Evolutionary conservation across 2,329 filamentous ascomycete species (phyloP), one percentile per base, ranked within the genome.

Genomic region (Orbilia quercus): DNA sequence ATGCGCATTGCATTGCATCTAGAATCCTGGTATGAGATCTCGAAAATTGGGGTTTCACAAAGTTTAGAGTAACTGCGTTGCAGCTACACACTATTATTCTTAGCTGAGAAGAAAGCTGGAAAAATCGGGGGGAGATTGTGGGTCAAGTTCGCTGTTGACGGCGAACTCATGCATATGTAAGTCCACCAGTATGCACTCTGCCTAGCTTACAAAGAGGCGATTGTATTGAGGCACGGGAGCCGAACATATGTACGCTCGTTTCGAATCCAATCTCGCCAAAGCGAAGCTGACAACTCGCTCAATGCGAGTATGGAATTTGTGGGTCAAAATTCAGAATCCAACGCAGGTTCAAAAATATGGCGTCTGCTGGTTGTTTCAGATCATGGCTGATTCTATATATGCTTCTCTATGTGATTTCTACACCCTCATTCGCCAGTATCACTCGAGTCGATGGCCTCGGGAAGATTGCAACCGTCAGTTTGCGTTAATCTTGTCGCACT

Each of bases 331-430:
- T 45, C 16, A 2, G 20, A 16, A 4, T 7, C 7, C 3, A 16
- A 22, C 42, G 16, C 42, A 16, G 7, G 12, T 14, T 12, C 36
- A 12, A 40, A 40, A 40, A 12, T 7, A 40, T 14, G n/a, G 36
- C 36, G 36, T 4, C 36, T 12, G 3, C 16, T 45, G 20, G 42
- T 5, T 45, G 42, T 45, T 45, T 45, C 42, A 45, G 16, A 18
- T 45, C 11, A 45, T 16, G 42, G 42, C 42, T 45, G 42, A 11
- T 45, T 45, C 42, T 45, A 45, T 20, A 45, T n/a, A 20, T 45
- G 42, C 42, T 45, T 45, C 42, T 16, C 3, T 12, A 5, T 9
- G 28, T 31, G 28, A 31, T 31, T 31, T 4, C 5, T 31, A 4
- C 4, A 4, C 9, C 5, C 9, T 31, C 28, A 4, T 31, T 4